Conservation (phyloP, 1,284 basidiomycete species). For the Sanghuangporus sanghuang region DNA sequence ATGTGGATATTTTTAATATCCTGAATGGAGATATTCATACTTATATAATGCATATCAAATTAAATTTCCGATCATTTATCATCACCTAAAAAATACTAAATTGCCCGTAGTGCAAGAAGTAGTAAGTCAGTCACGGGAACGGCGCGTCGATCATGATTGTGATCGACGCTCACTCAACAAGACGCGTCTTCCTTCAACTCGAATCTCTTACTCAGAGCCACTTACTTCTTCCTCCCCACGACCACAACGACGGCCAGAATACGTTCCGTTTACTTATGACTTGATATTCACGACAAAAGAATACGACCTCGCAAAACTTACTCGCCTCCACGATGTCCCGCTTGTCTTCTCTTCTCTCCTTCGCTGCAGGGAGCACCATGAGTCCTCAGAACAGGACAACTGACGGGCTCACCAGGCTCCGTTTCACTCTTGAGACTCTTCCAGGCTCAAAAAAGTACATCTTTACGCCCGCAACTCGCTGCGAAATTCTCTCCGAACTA, state of each 20-base stretch:
- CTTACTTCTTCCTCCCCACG: neutral
- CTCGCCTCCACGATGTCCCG: constrained; percentile 10
- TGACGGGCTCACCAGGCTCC: constrained; percentile 63
- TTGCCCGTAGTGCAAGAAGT: too few species aligned
- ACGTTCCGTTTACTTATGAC: neutral
- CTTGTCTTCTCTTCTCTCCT: constrained; percentile 14
- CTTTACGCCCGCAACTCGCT: constrained; percentile 64
- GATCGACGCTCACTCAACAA: neutral
- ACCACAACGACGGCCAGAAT: neutral
- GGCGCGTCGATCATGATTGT: neutral
- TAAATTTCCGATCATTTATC: too few species aligned
- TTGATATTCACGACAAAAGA: neutral
- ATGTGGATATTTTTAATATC: too few species aligned
- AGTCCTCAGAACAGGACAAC: constrained; percentile 29
- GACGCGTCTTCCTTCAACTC: neutral
- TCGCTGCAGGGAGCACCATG: constrained; percentile 25
- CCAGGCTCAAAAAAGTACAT: constrained; percentile 69
- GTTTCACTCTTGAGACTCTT: constrained; percentile 73
- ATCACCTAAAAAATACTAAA: too few species aligned
- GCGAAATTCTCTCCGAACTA: constrained; percentile 72
- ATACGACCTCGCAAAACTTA: neutral
- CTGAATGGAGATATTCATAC: too few species aligned
- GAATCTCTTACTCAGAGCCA: neutral
- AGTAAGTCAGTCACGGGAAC: neutral
- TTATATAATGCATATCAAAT: too few species aligned